Evolutionary conservation across 176 grass and related monocot species (phyloP).

Genomic region (Phragmites australis): DNA sequence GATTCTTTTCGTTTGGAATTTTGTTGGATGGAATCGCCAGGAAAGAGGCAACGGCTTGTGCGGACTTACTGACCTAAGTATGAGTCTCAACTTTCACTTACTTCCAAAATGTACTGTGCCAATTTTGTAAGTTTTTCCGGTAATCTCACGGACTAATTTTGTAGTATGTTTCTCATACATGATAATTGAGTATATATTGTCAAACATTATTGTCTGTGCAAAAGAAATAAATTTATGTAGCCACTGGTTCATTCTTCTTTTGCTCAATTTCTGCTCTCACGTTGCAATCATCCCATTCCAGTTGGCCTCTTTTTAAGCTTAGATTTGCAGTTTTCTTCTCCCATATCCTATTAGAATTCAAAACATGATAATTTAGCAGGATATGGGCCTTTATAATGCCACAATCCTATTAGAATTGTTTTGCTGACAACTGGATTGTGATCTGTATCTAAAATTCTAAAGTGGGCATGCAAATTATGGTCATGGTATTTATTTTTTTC

Average conservation of each 20-base stretch:
- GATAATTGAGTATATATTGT: slow-evolving; percentile 4
- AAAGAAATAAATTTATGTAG: slow-evolving; percentile 2
- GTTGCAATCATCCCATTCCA: not conserved
- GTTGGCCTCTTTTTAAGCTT: not conserved
- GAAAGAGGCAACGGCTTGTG: slow-evolving; percentile 73
- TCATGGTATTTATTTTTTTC: no score
- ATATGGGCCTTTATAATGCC: not conserved
- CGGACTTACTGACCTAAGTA: slow-evolving; percentile 73
- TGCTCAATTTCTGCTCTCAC: not conserved
- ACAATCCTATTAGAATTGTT: not conserved
- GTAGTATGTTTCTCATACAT: not conserved
- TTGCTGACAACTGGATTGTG: not conserved
- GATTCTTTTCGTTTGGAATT: slow-evolving; percentile 92
- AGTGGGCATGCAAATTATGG: no score
- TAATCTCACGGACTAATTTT: not conserved
- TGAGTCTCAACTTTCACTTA: slow-evolving; percentile 19
- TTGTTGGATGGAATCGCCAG: slow-evolving; percentile 87
- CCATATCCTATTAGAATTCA: not conserved
- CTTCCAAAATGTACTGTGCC: slow-evolving; percentile 4
- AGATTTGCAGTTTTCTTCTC: not conserved
- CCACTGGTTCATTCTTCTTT: slow-evolving; percentile 1
- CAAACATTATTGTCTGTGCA: not conserved
- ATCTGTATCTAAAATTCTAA: not conserved
- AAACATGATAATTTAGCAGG: no score
- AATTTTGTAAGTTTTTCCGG: slow-evolving; percentile 24